phyloP scores from a whole-genome alignment of 306 rosid genomes.

The Cercis canadensis region DNA sequence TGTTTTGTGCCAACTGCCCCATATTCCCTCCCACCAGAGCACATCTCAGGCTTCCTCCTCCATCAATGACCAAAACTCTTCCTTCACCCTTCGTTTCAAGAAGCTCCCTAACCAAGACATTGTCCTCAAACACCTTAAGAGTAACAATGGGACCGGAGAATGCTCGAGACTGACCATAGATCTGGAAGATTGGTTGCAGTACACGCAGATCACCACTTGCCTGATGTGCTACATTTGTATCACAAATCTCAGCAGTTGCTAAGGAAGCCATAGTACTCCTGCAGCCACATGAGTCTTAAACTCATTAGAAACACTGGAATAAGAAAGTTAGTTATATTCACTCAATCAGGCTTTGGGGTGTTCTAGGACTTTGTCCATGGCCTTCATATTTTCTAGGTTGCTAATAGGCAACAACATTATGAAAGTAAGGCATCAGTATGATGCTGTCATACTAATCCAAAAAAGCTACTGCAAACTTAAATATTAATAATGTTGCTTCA shows the following conservation, averaged over 20 bases:
- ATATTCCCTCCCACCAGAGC: conserved; percentile 56
- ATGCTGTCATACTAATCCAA: no score
- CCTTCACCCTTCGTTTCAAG: conserved; percentile 70
- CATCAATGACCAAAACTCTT: conserved; percentile 53
- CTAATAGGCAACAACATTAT: no score
- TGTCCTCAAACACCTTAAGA: conserved; percentile 79
- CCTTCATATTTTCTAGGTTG: no score
- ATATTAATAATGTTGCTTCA: no score
- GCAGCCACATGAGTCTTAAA: background rate
- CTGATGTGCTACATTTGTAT: conserved; percentile 42
- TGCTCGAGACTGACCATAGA: conserved; percentile 55
- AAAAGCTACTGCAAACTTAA: no score
- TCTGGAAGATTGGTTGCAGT: conserved; percentile 54
- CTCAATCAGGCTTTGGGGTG: no score
- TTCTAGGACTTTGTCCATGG: no score
- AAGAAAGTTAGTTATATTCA: no score
- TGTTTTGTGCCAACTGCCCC: conserved; percentile 48
- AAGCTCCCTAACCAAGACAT: conserved; percentile 64
- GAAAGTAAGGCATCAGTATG: no score
- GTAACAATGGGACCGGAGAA: conserved; percentile 71
- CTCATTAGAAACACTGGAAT: background rate
- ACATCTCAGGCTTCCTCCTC: conserved; percentile 57
- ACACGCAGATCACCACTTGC: conserved; percentile 47
- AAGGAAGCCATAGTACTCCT: conserved; percentile 35
- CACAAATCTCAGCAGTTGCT: conserved; percentile 54